A percentile compares a stretch with the other conserved stretches of the same genome.
phyloP scores from a whole-genome alignment of 495 filamentous ascomycete genomes.

The Oleoguttula mirabilis region DNA sequence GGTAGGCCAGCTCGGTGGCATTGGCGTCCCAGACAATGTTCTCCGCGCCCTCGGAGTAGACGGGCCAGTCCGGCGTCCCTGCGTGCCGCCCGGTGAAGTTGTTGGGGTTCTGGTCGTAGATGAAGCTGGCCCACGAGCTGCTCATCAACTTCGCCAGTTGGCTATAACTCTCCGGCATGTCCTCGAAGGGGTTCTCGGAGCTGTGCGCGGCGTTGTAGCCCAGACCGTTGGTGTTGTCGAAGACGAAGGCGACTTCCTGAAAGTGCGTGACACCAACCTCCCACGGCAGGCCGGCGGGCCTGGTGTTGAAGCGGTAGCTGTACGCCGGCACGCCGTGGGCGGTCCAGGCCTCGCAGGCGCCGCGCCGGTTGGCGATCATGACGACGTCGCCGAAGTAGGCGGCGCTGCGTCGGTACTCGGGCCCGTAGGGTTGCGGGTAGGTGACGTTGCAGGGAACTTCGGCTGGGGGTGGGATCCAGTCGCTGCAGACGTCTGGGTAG shows the following conservation, averaged over 20 bases:
- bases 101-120: constrained; percentile 42
- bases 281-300: constrained; percentile 29
- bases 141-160: constrained; percentile 42
- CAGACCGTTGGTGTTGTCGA: constrained; percentile 42
- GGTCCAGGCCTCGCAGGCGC: constrained; percentile 43
- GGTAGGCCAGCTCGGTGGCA: constrained; percentile 31
- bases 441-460: constrained; percentile 14
- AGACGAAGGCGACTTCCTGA: constrained; percentile 49
- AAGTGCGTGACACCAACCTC: constrained; percentile 43
- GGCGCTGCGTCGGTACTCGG: constrained; percentile 41
- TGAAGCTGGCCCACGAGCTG: constrained; percentile 43
- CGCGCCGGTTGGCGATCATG: constrained; percentile 46
- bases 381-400: constrained; percentile 43
- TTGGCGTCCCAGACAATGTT: constrained; percentile 41
- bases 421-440: constrained; percentile 28
- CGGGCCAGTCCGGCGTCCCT: constrained; percentile 22
- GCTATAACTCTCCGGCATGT: constrained; percentile 34
- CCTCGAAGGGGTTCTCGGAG: constrained; percentile 35
- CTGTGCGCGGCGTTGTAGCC: constrained; percentile 32
- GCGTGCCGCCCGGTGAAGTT: constrained; percentile 12
- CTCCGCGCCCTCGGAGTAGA: constrained; percentile 19
- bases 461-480: constrained; percentile 20
- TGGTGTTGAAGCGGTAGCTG: constrained; percentile 51
- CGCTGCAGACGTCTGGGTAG: constrained; percentile 24
- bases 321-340: constrained; percentile 38